Evolutionary conservation across 106 monocot genomes (phyloP).

Genomic region (Cymbidium sinense): DNA sequence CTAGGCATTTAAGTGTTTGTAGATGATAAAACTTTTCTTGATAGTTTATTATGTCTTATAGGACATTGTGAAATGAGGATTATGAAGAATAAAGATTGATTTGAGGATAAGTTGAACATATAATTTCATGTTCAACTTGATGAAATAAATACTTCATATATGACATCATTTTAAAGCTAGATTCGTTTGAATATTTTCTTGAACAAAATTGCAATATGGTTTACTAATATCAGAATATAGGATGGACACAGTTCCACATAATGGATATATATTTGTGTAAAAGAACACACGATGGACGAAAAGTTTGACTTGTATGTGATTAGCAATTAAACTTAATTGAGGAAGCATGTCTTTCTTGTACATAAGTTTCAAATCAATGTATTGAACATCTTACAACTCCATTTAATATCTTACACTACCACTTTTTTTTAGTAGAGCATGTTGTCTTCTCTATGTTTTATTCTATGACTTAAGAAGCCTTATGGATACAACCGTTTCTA

Average conservation of each 20-base stretch:
- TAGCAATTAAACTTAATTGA: neutral
- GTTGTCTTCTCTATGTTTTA: too few relatives aligned
- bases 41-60: neutral
- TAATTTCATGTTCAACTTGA: neutral
- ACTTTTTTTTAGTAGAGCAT: too few relatives aligned
- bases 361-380: neutral
- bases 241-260: neutral
- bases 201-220: neutral
- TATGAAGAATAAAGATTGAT: neutral
- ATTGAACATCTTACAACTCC: too few relatives aligned
- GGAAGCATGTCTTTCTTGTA: neutral
- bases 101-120: neutral
- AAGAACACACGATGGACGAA: neutral
- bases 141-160: neutral
- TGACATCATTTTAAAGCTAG: neutral
- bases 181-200: neutral
- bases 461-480: too few relatives aligned
- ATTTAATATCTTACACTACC: too few relatives aligned
- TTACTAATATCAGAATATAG: neutral
- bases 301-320: neutral
- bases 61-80: neutral
- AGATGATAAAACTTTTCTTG: neutral
- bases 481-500: too few relatives aligned
- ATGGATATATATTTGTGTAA: neutral
- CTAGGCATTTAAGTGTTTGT: neutral